These are phyloP conservation scores for Globisporangium uncinulatum DNA, from an alignment of 352 stramenopile species.

Conservation along the genomic window DNA sequence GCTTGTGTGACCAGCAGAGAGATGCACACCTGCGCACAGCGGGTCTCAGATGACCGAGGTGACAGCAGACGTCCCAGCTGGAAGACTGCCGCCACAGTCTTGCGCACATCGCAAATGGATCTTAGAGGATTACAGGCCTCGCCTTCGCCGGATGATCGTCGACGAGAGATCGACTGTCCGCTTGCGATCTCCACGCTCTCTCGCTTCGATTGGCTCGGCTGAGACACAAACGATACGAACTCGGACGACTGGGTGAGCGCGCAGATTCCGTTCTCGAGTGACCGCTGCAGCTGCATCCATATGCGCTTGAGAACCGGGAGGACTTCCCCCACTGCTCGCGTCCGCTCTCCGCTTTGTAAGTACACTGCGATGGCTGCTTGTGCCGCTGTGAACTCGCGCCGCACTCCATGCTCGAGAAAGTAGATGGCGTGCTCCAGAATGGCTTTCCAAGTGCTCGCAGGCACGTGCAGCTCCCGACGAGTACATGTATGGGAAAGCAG, in stretches of 20 bases:
- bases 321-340: neutral
- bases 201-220: neutral
- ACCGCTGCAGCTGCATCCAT: constrained; percentile 5
- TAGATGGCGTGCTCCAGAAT: constrained; percentile 10
- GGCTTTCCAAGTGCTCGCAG: constrained; percentile 2
- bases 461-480: neutral
- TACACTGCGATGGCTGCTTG: constrained; percentile 8
- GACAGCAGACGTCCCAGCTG: constrained; percentile 7
- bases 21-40: constrained; percentile 5
- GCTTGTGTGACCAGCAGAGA: constrained; percentile 9
- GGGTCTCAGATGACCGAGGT: neutral
- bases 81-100: constrained; percentile 1
- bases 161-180: neutral
- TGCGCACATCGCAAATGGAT: neutral
- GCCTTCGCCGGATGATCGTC: neutral
- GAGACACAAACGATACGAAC: constrained; percentile 5
- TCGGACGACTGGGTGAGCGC: neutral
- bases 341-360: constrained; percentile 1
- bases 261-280: constrained; percentile 1
- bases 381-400: neutral
- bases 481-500: neutral
- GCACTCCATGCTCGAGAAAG: constrained; percentile 7
- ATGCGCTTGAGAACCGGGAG: constrained; percentile 7
- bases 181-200: neutral
- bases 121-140: neutral